Conservation (phyloP, 2,329 filamentous ascomycete species). For the Neofusicoccum ribis region DNA sequence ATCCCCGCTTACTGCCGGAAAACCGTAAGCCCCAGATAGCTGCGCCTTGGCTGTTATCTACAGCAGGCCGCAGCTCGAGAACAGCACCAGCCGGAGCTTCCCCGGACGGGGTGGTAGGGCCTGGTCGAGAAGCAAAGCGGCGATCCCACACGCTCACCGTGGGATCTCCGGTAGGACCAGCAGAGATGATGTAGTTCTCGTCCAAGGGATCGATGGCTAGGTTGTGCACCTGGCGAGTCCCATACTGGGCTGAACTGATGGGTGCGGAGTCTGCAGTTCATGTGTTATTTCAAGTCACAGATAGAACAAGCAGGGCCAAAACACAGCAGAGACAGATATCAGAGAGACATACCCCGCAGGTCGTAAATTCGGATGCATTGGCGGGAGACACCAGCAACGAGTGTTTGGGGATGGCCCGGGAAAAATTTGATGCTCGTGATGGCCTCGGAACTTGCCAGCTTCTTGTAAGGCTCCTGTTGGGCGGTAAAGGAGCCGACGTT, state of each 20-base stretch:
- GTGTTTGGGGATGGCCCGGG: conserved; percentile 70
- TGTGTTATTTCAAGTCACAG: conserved; percentile 22
- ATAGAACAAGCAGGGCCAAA: neutral
- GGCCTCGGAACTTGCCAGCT: conserved; percentile 65
- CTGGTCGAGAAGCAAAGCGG: conserved; percentile 47
- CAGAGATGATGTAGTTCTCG: conserved; percentile 82
- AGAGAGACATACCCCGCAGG: conserved; percentile 61
- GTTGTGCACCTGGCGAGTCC: conserved; percentile 63
- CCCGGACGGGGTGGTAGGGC: conserved; percentile 38
- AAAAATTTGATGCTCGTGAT: conserved; percentile 84
- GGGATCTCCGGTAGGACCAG: conserved; percentile 69
- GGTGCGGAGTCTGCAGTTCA: conserved; percentile 36
- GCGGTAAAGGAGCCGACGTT: conserved; percentile 55
- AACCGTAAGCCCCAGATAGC: conserved; percentile 65
- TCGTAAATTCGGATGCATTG: conserved; percentile 77
- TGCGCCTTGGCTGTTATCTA: conserved; percentile 50
- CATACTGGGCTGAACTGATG: conserved; percentile 49
- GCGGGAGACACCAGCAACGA: conserved; percentile 74
- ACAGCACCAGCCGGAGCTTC: conserved; percentile 58
- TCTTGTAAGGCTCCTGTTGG: conserved; percentile 55
- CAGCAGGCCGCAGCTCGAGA: conserved; percentile 58
- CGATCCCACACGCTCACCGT: conserved; percentile 78
- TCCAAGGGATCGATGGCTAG: conserved; percentile 77
- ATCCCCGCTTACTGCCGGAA: conserved; percentile 58
- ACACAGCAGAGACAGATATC: neutral